Percentiles rank a stretch among this genome's conserved stretches.
Conservation (phyloP, 2,329 filamentous ascomycete genomes). For the Onygenales sp. region DNA sequence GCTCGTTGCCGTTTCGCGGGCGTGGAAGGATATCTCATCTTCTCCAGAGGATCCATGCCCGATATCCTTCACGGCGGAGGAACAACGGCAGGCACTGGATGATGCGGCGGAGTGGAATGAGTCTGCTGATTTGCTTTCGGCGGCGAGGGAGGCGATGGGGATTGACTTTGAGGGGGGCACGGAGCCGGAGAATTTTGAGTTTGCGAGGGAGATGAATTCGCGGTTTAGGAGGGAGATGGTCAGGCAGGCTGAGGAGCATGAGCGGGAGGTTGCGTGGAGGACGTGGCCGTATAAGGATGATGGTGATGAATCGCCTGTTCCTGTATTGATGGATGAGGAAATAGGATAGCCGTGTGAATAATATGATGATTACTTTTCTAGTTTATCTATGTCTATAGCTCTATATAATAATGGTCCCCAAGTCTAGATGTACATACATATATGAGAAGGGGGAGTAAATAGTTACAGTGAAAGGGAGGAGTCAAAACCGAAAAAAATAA, state of each 20-base stretch:
- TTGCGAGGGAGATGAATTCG: constrained; percentile 1
- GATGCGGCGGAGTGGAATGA: constrained; percentile 10
- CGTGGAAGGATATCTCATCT: constrained; percentile 5
- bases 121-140: constrained; percentile 4
- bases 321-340: too few species aligned
- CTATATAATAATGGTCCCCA: too few species aligned
- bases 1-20: constrained; percentile 4
- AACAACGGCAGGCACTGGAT: constrained; percentile 1
- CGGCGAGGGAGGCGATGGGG: constrained; percentile 1
- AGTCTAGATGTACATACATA: too few species aligned
- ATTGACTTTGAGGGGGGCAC: constrained; percentile 9
- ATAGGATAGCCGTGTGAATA: too few species aligned
- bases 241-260: constrained; percentile 2
- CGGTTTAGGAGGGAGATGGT: constrained; percentile 6
- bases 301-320: not conserved
- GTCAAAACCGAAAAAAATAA: not conserved
- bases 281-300: constrained; percentile 9
- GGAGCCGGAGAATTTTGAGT: constrained; percentile 7
- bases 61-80: constrained; percentile 3
- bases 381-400: too few species aligned
- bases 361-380: too few species aligned
- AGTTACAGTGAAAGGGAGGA: too few species aligned
- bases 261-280: constrained; percentile 4
- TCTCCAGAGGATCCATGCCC: constrained; percentile 3
- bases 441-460: too few species aligned